Evolutionary conservation across 176 grass and related monocot species (phyloP), one percentile per base, ranked within the genome.

Genomic region (Stipa capillata): DNA sequence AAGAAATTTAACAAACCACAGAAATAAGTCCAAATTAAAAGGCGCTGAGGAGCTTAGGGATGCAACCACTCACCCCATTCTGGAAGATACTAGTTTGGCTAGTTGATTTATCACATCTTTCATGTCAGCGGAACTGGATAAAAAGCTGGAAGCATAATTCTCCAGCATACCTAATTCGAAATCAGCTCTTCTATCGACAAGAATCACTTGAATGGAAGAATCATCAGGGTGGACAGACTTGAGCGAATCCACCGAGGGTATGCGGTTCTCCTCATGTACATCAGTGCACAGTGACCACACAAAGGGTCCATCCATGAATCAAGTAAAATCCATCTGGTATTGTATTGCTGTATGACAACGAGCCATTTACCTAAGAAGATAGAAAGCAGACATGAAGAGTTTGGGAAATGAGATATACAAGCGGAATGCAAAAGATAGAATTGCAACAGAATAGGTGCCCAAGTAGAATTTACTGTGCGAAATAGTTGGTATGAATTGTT

Each of bases 231-330:
- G 69, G 47, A 98, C 85, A 32, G 87, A 74, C 63, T 80, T 89
- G 14, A 98, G 87, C 0, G 86, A 93, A 55, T 93, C 92, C 52
- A 94, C 78, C 14, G 92, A 89, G 7, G 95, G 95, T 60, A 98
- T 92, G 25, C 57, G 84, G 80, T 58, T 93, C 39, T 98, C 92
- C 31, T 98, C 95, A 7, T 87, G 87, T 36, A 86, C 71, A 32
- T 94, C 91, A n/a, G 87, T 94, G 85, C 95, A 98, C 33, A 98
- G 70, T 12, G 87, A 94, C 95, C 95, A 98, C 20, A 94, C 92
- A 78, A 93, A 98, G 36, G 90, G 66, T 98, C 92, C 89, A 98
- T 92, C 29, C 95, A 76, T 94, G 90, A 82, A 98, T 98, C 73
- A 93, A 32, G 78, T 98, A 98, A 65, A 98, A 98, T 16, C 90